Conservation (phyloP, 2,329 filamentous ascomycete genomes). For the Diaporthe batatas region DNA sequence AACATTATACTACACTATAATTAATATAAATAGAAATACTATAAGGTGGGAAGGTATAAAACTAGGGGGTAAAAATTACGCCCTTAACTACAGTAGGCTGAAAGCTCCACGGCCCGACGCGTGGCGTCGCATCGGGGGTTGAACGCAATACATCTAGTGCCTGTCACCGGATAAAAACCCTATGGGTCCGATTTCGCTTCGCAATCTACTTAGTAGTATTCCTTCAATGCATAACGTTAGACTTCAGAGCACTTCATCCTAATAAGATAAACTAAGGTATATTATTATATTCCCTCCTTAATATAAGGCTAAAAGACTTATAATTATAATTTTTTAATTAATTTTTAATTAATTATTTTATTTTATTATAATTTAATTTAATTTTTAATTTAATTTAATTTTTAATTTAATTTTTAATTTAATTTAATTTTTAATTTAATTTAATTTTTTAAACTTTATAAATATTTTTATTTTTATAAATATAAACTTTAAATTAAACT, state of each 20-base stretch:
- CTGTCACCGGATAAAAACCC: neutral
- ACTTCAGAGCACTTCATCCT: neutral
- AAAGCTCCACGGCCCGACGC: slow-evolving; percentile 27
- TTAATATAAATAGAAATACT: neutral
- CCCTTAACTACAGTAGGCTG: neutral
- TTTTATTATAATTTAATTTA: too few species aligned
- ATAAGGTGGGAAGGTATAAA: neutral
- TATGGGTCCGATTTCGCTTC: slow-evolving; percentile 6
- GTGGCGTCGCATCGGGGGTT: slow-evolving; percentile 15
- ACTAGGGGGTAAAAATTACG: neutral
- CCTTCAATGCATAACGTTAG: neutral
- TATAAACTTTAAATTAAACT: too few species aligned
- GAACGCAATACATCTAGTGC: neutral
- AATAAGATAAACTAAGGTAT: neutral
- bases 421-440: too few species aligned
- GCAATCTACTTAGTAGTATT: neutral
- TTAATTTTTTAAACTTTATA: too few species aligned
- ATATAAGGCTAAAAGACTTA: too few species aligned
- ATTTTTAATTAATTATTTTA: too few species aligned
- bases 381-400: too few species aligned
- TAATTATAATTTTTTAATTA: too few species aligned
- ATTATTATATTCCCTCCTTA: too few species aligned
- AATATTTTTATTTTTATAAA: too few species aligned
- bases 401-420: too few species aligned
- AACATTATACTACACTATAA: neutral